Evolutionary conservation across 1,284 basidiomycete species (phyloP), one percentile per base, ranked within the genome.

Genomic region (Malassezia cuniculi): DNA sequence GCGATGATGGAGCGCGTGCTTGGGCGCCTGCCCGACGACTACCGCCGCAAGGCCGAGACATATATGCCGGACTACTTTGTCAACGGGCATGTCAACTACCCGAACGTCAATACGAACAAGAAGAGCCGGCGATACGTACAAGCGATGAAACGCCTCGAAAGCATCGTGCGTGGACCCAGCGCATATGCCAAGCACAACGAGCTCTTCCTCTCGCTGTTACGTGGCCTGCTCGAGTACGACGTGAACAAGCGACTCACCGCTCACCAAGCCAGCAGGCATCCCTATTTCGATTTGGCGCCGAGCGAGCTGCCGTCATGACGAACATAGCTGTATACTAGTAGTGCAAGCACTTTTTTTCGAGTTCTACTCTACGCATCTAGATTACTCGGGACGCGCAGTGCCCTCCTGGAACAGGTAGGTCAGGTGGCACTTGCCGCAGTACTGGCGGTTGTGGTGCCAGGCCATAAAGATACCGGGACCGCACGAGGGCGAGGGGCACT

Each of bases 1-100:
- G 93, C 93, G 29, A 99, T 97, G 93, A 99, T 99, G 93, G 89
- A 97, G 69, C 80, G 83, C 54, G 93, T 97, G 24, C 90, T 97
- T 78, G 93, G 90, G 47, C 82, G 80, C 69, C 89, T 97, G 80
- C 86, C 89, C 0, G 78, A 81, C 31, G 77, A 80, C 4, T 86
- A 90, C 67, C 54, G 70, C 2, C 66, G 71, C 15, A 68, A 68
- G 35, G 73, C 72, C 31, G 64, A 67, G 67, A 55, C 55, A 14
- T 78, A 77, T 41, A 86, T 84, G 60, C 80, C 85, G 11, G 90
- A 95, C 61, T 94, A 82, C 68, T 95, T 97, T 73, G 85, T 82
- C 64, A 79, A 82, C 28, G 67, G 62, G 18, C 82, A 80, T 59
- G 76, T 99, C 31, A 84, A 90, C 68, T 97, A 85, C 77, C 90